Evolutionary conservation across 2,329 filamentous ascomycete species (phyloP).

Genomic region (Monilinia vaccinii-corymbosi): DNA sequence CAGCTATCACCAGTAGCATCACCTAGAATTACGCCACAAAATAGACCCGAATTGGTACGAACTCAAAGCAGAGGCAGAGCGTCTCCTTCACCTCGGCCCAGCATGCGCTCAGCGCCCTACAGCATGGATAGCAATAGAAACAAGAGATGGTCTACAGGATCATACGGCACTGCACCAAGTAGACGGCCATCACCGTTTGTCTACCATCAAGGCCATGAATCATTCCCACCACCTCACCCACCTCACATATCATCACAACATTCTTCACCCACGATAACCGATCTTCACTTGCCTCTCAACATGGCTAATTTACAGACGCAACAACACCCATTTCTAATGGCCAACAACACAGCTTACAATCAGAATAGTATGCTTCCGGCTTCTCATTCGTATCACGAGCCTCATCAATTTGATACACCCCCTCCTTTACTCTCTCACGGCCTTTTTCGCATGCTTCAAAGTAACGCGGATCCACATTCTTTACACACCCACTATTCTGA

Average conservation of each 20-base stretch:
- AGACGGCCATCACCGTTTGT: constrained; percentile 52
- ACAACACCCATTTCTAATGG: constrained; percentile 47
- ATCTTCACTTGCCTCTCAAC: constrained; percentile 38
- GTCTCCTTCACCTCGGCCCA: constrained; percentile 62
- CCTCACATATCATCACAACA: constrained; percentile 46
- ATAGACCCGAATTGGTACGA: constrained; percentile 51
- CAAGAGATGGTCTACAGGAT: constrained; percentile 73
- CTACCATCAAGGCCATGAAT: constrained; percentile 52
- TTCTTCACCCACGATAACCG: constrained; percentile 36
- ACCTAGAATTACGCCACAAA: constrained; percentile 54
- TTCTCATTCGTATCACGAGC: constrained; percentile 39
- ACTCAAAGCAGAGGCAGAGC: constrained; percentile 60
- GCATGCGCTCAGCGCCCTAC: constrained; percentile 61
- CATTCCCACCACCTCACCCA: constrained; percentile 41
- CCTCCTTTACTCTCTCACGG: constrained; percentile 59
- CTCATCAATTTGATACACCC: constrained; percentile 47
- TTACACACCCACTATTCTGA: constrained; percentile 64
- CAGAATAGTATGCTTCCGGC: constrained; percentile 53
- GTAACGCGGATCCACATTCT: constrained; percentile 60
- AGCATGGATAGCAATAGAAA: constrained; percentile 55
- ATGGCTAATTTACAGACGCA: constrained; percentile 47
- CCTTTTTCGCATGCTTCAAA: constrained; percentile 64
- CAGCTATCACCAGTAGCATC: constrained; percentile 66
- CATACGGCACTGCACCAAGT: constrained; percentile 50
- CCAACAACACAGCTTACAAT: constrained; percentile 41